These are phyloP conservation scores for Talaromyces liani DNA, from an alignment of 495 filamentous ascomycete species.

Conservation along the genomic window DNA sequence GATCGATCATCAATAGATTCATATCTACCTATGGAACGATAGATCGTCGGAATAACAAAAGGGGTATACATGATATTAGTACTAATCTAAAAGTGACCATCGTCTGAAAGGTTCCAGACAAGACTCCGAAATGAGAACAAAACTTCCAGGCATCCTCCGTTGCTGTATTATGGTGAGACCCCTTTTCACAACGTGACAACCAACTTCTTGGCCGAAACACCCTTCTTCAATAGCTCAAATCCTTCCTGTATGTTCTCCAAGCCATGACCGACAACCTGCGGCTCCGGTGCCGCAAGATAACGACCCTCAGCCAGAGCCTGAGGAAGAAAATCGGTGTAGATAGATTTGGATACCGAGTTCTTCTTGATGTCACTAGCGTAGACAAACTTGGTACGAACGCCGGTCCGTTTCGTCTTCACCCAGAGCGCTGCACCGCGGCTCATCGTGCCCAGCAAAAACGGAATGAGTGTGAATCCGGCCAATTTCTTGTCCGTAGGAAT, in stretches of 20 bases:
- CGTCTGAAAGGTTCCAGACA: neutral
- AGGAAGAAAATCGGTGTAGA: constrained; percentile 5
- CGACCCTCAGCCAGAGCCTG: constrained; percentile 3
- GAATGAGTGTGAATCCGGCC: neutral
- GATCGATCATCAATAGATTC: neutral
- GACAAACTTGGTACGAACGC: constrained; percentile 5
- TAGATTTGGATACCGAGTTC: neutral
- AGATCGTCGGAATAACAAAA: neutral
- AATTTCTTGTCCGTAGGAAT: neutral
- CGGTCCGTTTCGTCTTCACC: constrained; percentile 1
- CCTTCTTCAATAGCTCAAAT: neutral
- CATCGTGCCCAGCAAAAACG: neutral
- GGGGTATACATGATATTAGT: neutral
- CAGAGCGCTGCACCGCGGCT: neutral
- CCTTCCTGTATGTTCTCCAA: constrained; percentile 7
- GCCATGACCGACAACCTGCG: neutral
- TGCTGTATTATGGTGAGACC: neutral
- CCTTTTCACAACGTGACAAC: constrained; percentile 1
- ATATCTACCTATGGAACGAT: neutral
- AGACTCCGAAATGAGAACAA: neutral
- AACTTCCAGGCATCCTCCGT: neutral
- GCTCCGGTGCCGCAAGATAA: constrained; percentile 4
- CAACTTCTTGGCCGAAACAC: constrained; percentile 7
- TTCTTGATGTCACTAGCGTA: constrained; percentile 1
- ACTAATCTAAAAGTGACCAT: neutral